Evolutionary conservation across 495 filamentous ascomycete species (phyloP).

Genomic region (Penicillium crystallinum): DNA sequence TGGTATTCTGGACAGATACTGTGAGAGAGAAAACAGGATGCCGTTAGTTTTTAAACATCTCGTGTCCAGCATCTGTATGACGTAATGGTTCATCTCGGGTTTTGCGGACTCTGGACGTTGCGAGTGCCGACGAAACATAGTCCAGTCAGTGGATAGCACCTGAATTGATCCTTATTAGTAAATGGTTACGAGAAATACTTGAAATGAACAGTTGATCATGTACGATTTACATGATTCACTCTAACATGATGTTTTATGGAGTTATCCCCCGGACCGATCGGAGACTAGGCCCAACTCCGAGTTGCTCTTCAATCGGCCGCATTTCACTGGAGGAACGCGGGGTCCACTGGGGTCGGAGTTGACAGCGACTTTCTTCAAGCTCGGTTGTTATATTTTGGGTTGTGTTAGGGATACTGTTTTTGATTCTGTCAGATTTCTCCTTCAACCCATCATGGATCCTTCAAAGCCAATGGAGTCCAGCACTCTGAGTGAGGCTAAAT

Average conservation of each 20-base stretch:
- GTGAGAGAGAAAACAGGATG: background rate
- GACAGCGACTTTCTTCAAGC: background rate
- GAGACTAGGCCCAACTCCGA: conserved; percentile 29
- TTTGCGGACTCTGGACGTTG: background rate
- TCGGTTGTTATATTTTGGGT: background rate
- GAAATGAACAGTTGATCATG: too few species aligned
- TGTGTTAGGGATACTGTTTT: background rate
- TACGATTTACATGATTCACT: too few species aligned
- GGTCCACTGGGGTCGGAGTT: conserved; percentile 21
- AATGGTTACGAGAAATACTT: too few species aligned
- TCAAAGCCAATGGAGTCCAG: conserved; percentile 18
- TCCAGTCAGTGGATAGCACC: too few species aligned
- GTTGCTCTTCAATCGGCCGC: conserved; percentile 13
- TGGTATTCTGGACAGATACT: background rate
- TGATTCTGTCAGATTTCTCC: background rate
- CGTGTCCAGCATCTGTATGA: too few species aligned
- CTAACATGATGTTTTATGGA: too few species aligned
- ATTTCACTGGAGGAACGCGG: conserved; percentile 20
- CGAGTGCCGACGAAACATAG: too few species aligned
- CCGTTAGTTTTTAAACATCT: too few species aligned
- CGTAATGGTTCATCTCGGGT: background rate
- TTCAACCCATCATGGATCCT: conserved; percentile 19
- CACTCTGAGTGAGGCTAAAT: conserved; percentile 44
- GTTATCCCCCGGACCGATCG: background rate
- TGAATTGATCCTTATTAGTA: too few species aligned